phyloP scores from a whole-genome alignment of 2,329 filamentous ascomycete genomes.

The Verticillium nubilum region DNA sequence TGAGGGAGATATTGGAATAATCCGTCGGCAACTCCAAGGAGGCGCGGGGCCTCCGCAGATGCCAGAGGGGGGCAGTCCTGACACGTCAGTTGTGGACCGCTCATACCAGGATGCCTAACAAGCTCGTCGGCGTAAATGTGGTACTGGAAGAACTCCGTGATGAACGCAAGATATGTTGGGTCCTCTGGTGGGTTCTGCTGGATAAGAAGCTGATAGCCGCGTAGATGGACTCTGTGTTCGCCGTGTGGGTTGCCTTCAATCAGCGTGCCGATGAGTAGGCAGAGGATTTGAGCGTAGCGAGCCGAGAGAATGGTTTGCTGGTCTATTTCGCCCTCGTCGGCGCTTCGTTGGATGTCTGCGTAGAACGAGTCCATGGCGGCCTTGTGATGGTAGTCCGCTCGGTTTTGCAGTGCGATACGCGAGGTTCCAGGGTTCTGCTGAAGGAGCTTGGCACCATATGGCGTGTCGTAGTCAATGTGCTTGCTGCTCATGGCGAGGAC shows the following conservation, averaged over 20 bases:
- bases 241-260: slow-evolving; percentile 54
- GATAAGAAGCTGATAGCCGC: slow-evolving; percentile 70
- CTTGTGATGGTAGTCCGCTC: slow-evolving; percentile 51
- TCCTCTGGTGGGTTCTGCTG: slow-evolving; percentile 54
- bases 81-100: slow-evolving; percentile 29
- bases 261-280: slow-evolving; percentile 51
- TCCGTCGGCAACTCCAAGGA: slow-evolving; percentile 78
- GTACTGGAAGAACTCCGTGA: slow-evolving; percentile 80
- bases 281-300: slow-evolving; percentile 59
- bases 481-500: slow-evolving; percentile 78
- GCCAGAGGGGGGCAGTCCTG: slow-evolving; percentile 37
- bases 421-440: slow-evolving; percentile 42
- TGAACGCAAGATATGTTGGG: slow-evolving; percentile 58
- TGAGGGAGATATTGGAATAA: slow-evolving; percentile 73
- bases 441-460: slow-evolving; percentile 49
- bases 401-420: slow-evolving; percentile 38
- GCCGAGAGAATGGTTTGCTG: slow-evolving; percentile 45
- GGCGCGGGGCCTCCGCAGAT: slow-evolving; percentile 42
- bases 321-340: slow-evolving; percentile 36
- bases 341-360: slow-evolving; percentile 35
- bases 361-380: slow-evolving; percentile 48
- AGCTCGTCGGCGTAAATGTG: slow-evolving; percentile 65
- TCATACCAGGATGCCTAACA: slow-evolving; percentile 40
- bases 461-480: slow-evolving; percentile 59
- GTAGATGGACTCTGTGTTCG: slow-evolving; percentile 74